These are phyloP conservation scores for Brachypodium distachyon DNA, from an alignment of 202 grass and related monocot genomes.

Conservation along the genomic window DNA sequence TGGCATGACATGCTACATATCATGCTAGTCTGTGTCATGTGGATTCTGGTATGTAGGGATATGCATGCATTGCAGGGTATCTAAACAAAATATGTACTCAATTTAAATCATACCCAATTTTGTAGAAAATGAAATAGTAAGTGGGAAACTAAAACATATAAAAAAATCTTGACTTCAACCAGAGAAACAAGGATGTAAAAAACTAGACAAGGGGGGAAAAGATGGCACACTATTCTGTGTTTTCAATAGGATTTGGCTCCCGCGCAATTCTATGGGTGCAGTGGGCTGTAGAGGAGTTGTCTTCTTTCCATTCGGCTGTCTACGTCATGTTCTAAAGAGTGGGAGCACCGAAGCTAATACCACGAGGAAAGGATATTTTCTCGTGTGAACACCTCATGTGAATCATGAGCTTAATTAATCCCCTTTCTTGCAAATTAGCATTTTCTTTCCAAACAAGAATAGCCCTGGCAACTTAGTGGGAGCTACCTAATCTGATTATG, in stretches of 20 bases:
- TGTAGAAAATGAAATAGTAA: background rate
- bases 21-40: background rate
- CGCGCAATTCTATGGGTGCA: too few relatives aligned
- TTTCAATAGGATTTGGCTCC: too few relatives aligned
- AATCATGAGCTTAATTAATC: background rate
- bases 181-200: background rate
- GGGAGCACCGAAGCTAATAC: background rate
- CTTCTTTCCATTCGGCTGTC: too few relatives aligned
- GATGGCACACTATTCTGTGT: too few relatives aligned
- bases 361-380: background rate
- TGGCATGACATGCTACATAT: background rate
- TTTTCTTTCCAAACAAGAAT: background rate
- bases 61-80: background rate
- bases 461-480: background rate
- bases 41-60: background rate
- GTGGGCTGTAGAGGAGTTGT: too few relatives aligned
- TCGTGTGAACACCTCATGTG: background rate
- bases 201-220: too few relatives aligned
- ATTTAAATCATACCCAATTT: background rate
- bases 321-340: background rate
- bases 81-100: background rate
- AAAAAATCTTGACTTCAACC: background rate
- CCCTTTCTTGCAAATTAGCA: background rate
- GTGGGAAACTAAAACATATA: background rate
- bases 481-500: background rate